Conservation (phyloP, 768 basidiomycete species). For the Tylopilus intermedius region DNA sequence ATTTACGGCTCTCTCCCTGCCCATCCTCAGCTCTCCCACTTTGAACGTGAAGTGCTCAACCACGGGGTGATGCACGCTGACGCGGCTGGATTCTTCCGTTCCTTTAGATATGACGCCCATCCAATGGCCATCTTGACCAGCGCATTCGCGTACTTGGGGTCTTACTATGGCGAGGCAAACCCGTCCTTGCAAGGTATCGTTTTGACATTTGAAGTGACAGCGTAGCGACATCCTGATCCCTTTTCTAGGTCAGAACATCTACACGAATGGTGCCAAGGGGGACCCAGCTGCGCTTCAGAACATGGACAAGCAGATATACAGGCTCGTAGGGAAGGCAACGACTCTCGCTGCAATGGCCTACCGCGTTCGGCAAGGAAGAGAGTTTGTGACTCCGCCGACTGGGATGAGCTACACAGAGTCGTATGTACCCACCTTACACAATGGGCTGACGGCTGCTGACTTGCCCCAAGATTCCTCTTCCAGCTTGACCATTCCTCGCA, state of each 20-base stretch:
- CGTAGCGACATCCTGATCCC: slow-evolving; percentile 2
- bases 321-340: slow-evolving; percentile 83
- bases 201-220: background rate
- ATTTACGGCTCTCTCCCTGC: slow-evolving; percentile 82
- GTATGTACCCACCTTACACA: slow-evolving; percentile 32
- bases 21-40: slow-evolving; percentile 51
- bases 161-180: slow-evolving; percentile 84
- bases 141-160: slow-evolving; percentile 83
- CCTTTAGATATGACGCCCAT: slow-evolving; percentile 86
- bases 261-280: slow-evolving; percentile 63
- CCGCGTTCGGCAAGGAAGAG: slow-evolving; percentile 83
- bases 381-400: slow-evolving; percentile 79
- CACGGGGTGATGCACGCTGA: slow-evolving; percentile 68
- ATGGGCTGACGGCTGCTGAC: background rate
- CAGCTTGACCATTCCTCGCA: slow-evolving; percentile 75
- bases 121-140: slow-evolving; percentile 89
- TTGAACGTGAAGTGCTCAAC: slow-evolving; percentile 72
- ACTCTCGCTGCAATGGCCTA: slow-evolving; percentile 95
- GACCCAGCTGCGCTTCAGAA: slow-evolving; percentile 60
- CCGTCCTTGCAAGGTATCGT: slow-evolving; percentile 72
- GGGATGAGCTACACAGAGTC: slow-evolving; percentile 82
- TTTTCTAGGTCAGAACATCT: slow-evolving; percentile 66
- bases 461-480: slow-evolving; percentile 65
- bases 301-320: slow-evolving; percentile 91
- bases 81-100: slow-evolving; percentile 62